Base-by-base conservation (phyloP, 2,329 filamentous ascomycete genomes). In the Aureobasidium vineae region DNA sequence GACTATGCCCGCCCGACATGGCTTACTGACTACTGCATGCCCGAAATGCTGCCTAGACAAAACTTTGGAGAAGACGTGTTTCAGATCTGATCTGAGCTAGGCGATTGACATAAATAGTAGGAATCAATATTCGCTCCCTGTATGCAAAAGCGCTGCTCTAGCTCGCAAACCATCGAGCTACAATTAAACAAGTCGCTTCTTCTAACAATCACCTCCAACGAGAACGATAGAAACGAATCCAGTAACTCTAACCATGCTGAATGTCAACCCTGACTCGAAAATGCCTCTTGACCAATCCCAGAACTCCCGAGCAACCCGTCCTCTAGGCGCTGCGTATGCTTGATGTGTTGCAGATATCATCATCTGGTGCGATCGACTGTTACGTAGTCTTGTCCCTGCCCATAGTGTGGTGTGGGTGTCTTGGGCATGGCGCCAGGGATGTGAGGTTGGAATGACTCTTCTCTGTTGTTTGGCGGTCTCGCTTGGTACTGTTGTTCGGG, bases 361-460 rank as follows among this genome's bases (percentile, higher is more conserved):
- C 56, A 60, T 56, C 66, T 28, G 7, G 75, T 73, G 66, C 73
- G 71, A 69, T 76, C 74, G 74, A 76, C 75, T 63, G 75, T 69
- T 67, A 77, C 73, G 70, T 76, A 76, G 69, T 77, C 75, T 71
- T 73, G 56, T 68, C 72, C 74, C 73, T 49, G 50, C 21, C 70
- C 69, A 71, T 64, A 66, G n/a, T 73, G 69, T 70, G 75, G 76
- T 59, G 71, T 69, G 54, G 74, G 72, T 65, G 74, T 73, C 45
- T 72, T 68, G 66, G 73, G 71, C 69, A 73, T 70, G 70, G 73
- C 74, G 72, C 75, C 75, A 72, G 75, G 71, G 66, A 73, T 73
- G 65, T 53, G 71, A 60, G 63, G 66, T 53, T 52, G 36, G 45
- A 60, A 66, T 1, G 64, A 60, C 28, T 61, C 64, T 50, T 57